Base-by-base conservation (phyloP, 495 filamentous ascomycete species). In the Aspergillus ellipticus region DNA sequence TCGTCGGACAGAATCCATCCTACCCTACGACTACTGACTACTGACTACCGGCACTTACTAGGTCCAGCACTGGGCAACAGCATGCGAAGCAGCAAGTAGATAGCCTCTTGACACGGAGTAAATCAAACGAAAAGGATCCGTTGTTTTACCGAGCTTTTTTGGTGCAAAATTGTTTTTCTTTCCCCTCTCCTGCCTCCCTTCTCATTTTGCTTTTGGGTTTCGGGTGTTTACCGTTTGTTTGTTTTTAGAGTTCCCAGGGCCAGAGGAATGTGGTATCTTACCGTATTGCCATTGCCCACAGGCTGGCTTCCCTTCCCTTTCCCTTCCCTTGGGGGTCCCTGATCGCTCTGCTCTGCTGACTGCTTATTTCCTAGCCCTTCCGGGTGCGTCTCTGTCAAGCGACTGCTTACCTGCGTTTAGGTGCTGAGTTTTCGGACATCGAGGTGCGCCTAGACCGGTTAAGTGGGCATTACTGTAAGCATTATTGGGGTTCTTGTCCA, bases 401-500 rank as follows among this genome's bases (percentile, higher is more conserved):
- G 24, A 28, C 33, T 35, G 33, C 33, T 35, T 35, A 35, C 33
- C 33, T 35, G 33, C 33, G 4, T 15, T 35, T 35, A 39, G 13
- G 35, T 39, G 35, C 35, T 39, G 35, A 39, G 35, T n/a, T 39
- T 15, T 39, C 35, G 5, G 6, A 15, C 13, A 4, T 39, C 11
- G 11, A 39, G n/a, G 35, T 13, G n/a, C 35, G 35, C 11, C 11
- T 15, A 39, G 13, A 33, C 13, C 11, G 35, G 24, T 28, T 28
- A 28, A 7, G 24, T 28, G 3, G 24, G 24, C 24, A 28, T n/a
- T n/a, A n/a, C n/a, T n/a, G 24, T 28, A 3, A 28, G 24, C 24
- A 51, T 22, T 37, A 21, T 33, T 37, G 45, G 29, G 9, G 52
- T 24, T 54, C 29, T n/a, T n/a, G n/a, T 15, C 52, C 52, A 54